These are phyloP conservation scores for Thinopyrum elongatum DNA, from an alignment of 176 grass and related monocot species.

Conservation along the genomic window DNA sequence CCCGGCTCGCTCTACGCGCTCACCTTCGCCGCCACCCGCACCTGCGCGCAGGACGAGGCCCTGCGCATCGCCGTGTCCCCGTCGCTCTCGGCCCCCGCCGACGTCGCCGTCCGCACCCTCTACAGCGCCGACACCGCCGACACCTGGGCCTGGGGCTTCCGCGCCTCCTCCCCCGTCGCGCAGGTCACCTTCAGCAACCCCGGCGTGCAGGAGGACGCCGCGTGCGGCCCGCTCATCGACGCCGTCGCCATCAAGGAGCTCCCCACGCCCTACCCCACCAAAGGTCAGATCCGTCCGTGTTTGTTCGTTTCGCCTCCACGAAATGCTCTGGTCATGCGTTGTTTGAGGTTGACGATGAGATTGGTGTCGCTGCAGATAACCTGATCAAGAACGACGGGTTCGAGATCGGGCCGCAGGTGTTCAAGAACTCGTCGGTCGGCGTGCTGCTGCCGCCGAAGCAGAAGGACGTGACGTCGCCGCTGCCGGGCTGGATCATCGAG, in stretches of 20 bases:
- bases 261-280: slow-evolving; percentile 59
- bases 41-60: slow-evolving; percentile 91
- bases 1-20: slow-evolving; percentile 82
- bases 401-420: slow-evolving; percentile 75
- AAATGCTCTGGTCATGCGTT: background rate
- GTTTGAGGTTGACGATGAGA: background rate
- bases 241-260: slow-evolving; percentile 96
- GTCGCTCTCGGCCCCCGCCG: slow-evolving; percentile 61
- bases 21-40: slow-evolving; percentile 90
- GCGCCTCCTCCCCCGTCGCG: slow-evolving; percentile 34
- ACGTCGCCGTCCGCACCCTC: slow-evolving; percentile 80
- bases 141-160: slow-evolving; percentile 91
- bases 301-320: background rate
- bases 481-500: slow-evolving; percentile 96
- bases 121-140: slow-evolving; percentile 76
- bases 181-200: slow-evolving; percentile 86
- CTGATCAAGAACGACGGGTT: slow-evolving; percentile 88
- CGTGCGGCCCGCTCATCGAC: slow-evolving; percentile 84
- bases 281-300: slow-evolving; percentile 40
- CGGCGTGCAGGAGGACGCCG: slow-evolving; percentile 75
- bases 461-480: slow-evolving; percentile 76
- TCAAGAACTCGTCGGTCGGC: slow-evolving; percentile 74
- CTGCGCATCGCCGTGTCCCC: slow-evolving; percentile 60
- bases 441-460: slow-evolving; percentile 76
- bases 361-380: slow-evolving; percentile 42